phyloP scores from a whole-genome alignment of 2,329 filamentous ascomycete species.

The Canariomyces notabilis region DNA sequence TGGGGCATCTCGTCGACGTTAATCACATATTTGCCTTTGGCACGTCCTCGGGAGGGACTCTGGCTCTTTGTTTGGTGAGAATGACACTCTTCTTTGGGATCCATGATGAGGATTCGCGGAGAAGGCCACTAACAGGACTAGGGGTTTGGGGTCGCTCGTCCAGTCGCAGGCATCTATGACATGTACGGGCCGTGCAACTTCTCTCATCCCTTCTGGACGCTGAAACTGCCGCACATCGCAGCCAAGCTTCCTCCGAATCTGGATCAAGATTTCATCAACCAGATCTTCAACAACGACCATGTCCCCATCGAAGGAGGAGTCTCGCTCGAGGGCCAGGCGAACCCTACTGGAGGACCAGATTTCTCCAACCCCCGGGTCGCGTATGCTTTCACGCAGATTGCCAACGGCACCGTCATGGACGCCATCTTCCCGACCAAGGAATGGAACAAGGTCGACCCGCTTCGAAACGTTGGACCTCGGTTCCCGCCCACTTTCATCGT shows the following conservation, averaged over 20 bases:
- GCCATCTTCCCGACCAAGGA: slow-evolving; percentile 27
- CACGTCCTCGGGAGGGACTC: slow-evolving; percentile 33
- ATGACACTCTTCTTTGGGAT: too few species aligned
- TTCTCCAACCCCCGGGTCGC: slow-evolving; percentile 35
- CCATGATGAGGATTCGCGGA: too few species aligned
- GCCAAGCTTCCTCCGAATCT: slow-evolving; percentile 24
- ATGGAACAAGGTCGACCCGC: slow-evolving; percentile 32
- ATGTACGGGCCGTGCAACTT: slow-evolving; percentile 41
- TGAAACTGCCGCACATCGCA: slow-evolving; percentile 29
- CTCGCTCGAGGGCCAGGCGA: slow-evolving; percentile 39
- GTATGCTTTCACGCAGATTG: slow-evolving; percentile 39
- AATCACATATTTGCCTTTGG: slow-evolving; percentile 34
- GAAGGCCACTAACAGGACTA: slow-evolving; percentile 19
- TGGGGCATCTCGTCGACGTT: slow-evolving; percentile 20
- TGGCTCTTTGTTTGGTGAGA: slow-evolving; percentile 34
- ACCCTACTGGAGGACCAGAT: slow-evolving; percentile 29
- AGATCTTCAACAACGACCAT: slow-evolving; percentile 33
- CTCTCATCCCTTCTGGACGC: slow-evolving; percentile 33
- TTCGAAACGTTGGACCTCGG: slow-evolving; percentile 26
- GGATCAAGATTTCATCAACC: slow-evolving; percentile 29
- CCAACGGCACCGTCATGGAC: slow-evolving; percentile 34
- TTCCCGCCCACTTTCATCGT: slow-evolving; percentile 40
- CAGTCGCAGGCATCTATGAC: slow-evolving; percentile 35
- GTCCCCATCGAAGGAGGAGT: slow-evolving; percentile 35
- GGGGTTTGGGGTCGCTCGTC: slow-evolving; percentile 34